These are phyloP conservation scores for Panicum hallii DNA, from an alignment of 202 grass and related monocot genomes.

Conservation along the genomic window DNA sequence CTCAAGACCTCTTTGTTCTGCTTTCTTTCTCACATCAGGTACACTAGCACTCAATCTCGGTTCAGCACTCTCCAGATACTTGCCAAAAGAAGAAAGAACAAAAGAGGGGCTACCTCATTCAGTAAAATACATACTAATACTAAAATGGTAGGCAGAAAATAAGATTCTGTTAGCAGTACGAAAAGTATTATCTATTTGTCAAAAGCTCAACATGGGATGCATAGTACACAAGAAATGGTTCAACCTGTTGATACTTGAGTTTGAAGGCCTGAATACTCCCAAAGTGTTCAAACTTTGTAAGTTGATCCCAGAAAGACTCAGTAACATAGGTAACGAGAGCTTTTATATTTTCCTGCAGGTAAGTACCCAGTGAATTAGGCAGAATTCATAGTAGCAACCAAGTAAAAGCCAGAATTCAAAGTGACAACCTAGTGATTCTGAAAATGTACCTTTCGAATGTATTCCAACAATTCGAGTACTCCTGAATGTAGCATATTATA, in stretches of 20 bases:
- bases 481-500: conserved; percentile 98
- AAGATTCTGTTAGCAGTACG: not conserved
- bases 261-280: conserved; percentile 87
- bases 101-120: conserved; percentile 27
- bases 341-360: conserved; percentile 86
- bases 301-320: conserved; percentile 78
- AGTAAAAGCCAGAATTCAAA: conserved; percentile 10
- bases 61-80: conserved; percentile 83
- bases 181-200: conserved; percentile 1
- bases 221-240: conserved; percentile 29
- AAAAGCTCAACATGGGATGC: conserved; percentile 33
- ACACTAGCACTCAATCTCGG: conserved; percentile 56
- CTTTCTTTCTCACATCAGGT: conserved; percentile 72
- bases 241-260: conserved; percentile 95
- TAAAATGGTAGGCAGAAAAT: conserved; percentile 34
- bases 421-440: conserved; percentile 28
- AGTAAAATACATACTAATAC: conserved; percentile 34
- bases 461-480: conserved; percentile 89
- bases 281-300: conserved; percentile 78
- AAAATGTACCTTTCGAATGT: conserved; percentile 89
- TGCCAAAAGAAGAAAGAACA: conserved; percentile 44
- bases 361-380: conserved; percentile 21
- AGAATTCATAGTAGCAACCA: not conserved
- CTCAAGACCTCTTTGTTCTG: conserved; percentile 90
- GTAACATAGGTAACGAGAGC: conserved; percentile 70